A percentile compares a stretch with the other conserved stretches of the same genome.
phyloP scores from a whole-genome alignment of 495 filamentous ascomycete species.

The Hypoxylon crocopeplum region DNA sequence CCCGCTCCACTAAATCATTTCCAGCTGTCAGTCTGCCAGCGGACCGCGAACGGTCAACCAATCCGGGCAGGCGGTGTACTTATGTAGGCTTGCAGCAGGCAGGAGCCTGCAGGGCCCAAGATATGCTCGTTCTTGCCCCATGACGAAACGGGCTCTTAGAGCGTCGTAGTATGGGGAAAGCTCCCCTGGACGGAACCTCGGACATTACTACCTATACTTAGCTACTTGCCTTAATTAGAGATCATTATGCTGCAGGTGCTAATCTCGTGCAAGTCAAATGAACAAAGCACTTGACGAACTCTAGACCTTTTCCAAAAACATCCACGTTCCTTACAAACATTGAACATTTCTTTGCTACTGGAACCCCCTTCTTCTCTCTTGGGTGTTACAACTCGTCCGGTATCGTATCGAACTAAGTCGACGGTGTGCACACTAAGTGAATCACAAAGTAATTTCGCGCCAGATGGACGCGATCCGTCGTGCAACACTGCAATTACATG shows the following conservation, averaged over 20 bases:
- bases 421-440: conserved; percentile 17
- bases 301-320: conserved; percentile 2
- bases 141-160: conserved; percentile 15
- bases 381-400: conserved; percentile 9
- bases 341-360: conserved; percentile 16
- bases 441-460: conserved; percentile 33
- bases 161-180: conserved; percentile 25
- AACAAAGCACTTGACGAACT: conserved; percentile 30
- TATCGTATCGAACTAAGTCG: conserved; percentile 7
- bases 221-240: conserved; percentile 36
- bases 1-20: too few relatives aligned
- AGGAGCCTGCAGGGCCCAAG: too few relatives aligned
- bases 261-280: conserved; percentile 25
- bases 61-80: too few relatives aligned
- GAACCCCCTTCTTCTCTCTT: neutral
- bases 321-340: conserved; percentile 13
- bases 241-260: conserved; percentile 10
- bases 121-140: conserved; percentile 9
- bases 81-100: too few relatives aligned
- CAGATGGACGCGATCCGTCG: conserved; percentile 43
- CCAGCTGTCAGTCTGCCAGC: neutral
- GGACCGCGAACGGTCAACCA: conserved; percentile 22
- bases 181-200: conserved; percentile 26
- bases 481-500: conserved; percentile 64
- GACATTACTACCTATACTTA: conserved; percentile 29